phyloP scores from a whole-genome alignment of 768 basidiomycete species.

The Serendipita sp. region DNA sequence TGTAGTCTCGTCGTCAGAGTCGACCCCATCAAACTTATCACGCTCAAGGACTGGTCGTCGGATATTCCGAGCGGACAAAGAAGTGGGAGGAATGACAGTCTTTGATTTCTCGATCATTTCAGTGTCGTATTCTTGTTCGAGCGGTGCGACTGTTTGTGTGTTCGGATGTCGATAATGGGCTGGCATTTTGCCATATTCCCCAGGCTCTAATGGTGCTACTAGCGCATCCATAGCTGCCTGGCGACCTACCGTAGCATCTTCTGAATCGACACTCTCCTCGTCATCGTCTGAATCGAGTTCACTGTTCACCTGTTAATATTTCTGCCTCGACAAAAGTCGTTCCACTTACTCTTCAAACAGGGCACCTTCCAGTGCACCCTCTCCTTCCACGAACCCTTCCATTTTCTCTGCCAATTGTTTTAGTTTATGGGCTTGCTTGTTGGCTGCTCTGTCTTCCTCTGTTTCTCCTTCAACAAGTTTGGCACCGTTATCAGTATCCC shows the following conservation, averaged over 20 bases:
- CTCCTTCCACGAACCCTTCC: conserved; percentile 73
- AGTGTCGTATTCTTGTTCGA: conserved; percentile 16
- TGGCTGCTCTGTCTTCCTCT: conserved; percentile 35
- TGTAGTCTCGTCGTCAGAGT: conserved; percentile 79
- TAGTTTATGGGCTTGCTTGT: conserved; percentile 51
- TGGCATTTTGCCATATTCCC: conserved; percentile 83
- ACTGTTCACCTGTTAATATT: conserved; percentile 9
- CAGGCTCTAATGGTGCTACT: conserved; percentile 59
- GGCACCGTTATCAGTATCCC: background rate
- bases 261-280: conserved; percentile 19
- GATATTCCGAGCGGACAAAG: conserved; percentile 23
- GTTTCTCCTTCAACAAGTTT: conserved; percentile 14
- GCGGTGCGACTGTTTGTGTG: conserved; percentile 47
- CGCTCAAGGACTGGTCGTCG: conserved; percentile 68
- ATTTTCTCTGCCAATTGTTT: conserved; percentile 71
- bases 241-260: conserved; percentile 24
- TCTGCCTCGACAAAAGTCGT: background rate
- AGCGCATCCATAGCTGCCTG: conserved; percentile 61
- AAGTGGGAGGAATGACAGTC: background rate
- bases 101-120: conserved; percentile 26
- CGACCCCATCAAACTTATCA: conserved; percentile 77
- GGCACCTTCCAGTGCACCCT: conserved; percentile 82
- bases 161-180: conserved; percentile 41
- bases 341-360: conserved; percentile 69
- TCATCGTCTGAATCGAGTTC: conserved; percentile 25